These are phyloP conservation scores for Solanum commersonii DNA, from an alignment of 257 asterid species.

Conservation along the genomic window DNA sequence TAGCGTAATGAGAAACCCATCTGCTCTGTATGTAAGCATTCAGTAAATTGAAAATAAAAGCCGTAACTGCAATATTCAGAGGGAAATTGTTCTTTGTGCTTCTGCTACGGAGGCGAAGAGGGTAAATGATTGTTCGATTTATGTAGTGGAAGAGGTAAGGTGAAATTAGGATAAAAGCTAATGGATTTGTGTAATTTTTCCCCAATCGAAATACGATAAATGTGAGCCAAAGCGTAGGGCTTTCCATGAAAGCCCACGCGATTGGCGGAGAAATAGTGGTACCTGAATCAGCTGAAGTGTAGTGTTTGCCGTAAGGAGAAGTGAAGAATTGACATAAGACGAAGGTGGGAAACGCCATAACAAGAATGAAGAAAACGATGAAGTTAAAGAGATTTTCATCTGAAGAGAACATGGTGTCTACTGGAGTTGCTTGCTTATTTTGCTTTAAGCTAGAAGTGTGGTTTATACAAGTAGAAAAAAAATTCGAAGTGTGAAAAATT, in stretches of 20 bases:
- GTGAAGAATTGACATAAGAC: slow-evolving; percentile 40
- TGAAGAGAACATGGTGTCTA: slow-evolving; percentile 13
- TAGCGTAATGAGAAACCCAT: slow-evolving; percentile 51
- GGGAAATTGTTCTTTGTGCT: slow-evolving; percentile 16
- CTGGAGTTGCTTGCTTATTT: neutral
- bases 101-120: slow-evolving; percentile 21
- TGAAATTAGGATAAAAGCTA: slow-evolving; percentile 33
- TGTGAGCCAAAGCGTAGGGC: slow-evolving; percentile 65
- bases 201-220: slow-evolving; percentile 53
- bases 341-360: slow-evolving; percentile 33
- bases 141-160: slow-evolving; percentile 48
- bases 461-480: neutral
- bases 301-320: slow-evolving; percentile 63
- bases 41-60: slow-evolving; percentile 33
- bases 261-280: slow-evolving; percentile 43
- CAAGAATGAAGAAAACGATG: slow-evolving; percentile 19
- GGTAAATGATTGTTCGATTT: slow-evolving; percentile 57
- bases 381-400: slow-evolving; percentile 26
- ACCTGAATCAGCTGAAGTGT: slow-evolving; percentile 39
- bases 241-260: slow-evolving; percentile 67
- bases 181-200: slow-evolving; percentile 22
- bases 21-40: slow-evolving; percentile 42
- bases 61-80: slow-evolving; percentile 25
- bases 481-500: neutral
- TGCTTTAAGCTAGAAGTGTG: neutral